Conservation (phyloP, 23 red algal species). For the Cyanidioschyzon merolae region DNA sequence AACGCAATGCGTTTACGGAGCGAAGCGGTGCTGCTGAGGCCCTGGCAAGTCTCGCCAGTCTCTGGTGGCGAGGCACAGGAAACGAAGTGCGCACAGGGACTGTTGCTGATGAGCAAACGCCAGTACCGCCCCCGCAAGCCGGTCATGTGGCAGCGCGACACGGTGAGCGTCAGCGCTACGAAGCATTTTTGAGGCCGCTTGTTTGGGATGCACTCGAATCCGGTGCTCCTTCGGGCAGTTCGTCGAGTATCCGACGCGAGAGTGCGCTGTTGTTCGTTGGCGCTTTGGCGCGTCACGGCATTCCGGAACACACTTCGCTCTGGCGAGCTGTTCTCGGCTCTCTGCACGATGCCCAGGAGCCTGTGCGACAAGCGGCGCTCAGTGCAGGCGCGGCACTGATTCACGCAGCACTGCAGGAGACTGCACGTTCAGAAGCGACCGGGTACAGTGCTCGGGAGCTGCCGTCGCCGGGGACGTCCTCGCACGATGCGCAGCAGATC, state of each 20-base stretch:
- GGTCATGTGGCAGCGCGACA: too few species aligned
- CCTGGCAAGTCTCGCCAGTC: background rate
- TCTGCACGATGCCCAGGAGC: background rate
- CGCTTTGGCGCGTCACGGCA: background rate
- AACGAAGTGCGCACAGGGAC: background rate
- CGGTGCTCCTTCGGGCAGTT: background rate
- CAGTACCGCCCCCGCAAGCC: too few species aligned
- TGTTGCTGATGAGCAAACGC: background rate
- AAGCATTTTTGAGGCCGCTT: background rate
- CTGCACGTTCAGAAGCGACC: background rate
- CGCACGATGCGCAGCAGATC: background rate
- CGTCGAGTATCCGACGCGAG: background rate
- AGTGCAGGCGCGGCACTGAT: background rate
- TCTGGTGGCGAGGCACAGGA: background rate
- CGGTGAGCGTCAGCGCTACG: too few species aligned
- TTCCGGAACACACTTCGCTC: background rate
- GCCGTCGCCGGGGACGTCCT: background rate
- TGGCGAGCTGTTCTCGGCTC: background rate
- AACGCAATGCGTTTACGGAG: background rate
- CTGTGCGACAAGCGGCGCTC: background rate
- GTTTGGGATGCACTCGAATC: background rate
- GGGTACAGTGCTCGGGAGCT: background rate
- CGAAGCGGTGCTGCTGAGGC: background rate
- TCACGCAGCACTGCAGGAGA: background rate
- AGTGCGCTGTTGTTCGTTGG: background rate